A percentile compares a stretch with the other conserved stretches of the same genome.
Conservation (phyloP, 495 filamentous ascomycete genomes). For the Neurospora sp. region DNA sequence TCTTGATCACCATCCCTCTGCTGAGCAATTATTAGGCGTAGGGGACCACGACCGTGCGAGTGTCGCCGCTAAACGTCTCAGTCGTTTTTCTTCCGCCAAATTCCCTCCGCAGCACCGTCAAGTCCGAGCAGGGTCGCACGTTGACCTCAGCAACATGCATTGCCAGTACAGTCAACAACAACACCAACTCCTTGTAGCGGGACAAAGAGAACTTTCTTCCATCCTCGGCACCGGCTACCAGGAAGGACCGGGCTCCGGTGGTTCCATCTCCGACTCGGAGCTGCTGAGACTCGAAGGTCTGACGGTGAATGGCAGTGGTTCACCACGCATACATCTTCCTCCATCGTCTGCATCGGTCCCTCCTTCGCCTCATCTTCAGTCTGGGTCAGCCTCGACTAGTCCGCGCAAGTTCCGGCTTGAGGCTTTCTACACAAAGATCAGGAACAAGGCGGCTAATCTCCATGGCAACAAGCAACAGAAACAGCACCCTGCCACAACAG, state of each 20-base stretch:
- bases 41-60: background rate
- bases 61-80: background rate
- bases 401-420: conserved; percentile 19
- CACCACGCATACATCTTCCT: conserved; percentile 21
- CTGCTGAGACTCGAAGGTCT: conserved; percentile 36
- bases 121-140: background rate
- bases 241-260: conserved; percentile 12
- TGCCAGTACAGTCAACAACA: conserved; percentile 1
- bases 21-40: background rate
- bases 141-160: background rate
- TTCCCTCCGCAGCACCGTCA: background rate
- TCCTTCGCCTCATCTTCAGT: conserved; percentile 13
- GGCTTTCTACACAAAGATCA: conserved; percentile 17
- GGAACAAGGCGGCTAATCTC: conserved; percentile 18
- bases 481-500: background rate
- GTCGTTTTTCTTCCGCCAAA: background rate
- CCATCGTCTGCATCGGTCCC: conserved; percentile 18
- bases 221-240: conserved; percentile 1
- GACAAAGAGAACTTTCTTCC: background rate
- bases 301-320: conserved; percentile 21
- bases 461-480: conserved; percentile 9
- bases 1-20: background rate
- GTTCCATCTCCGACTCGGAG: conserved; percentile 39
- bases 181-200: background rate
- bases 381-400: conserved; percentile 3